phyloP scores from a whole-genome alignment of 2,329 filamentous ascomycete genomes.

The Verticillium dahliae region DNA sequence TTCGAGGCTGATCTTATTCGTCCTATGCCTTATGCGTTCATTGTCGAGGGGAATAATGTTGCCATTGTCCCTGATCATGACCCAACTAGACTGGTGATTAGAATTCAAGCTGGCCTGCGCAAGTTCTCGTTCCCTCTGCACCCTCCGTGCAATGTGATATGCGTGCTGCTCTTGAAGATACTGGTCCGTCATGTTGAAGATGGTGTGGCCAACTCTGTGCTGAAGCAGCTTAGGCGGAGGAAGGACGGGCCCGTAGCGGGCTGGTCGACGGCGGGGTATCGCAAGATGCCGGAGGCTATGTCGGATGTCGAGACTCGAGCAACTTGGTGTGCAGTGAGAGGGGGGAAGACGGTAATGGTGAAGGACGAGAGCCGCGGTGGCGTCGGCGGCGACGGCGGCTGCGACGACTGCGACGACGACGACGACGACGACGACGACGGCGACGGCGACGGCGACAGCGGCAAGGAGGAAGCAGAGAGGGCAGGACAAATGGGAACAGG shows the following conservation, averaged over 20 bases:
- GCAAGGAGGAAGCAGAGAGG: not conserved
- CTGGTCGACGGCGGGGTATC: conserved; percentile 7
- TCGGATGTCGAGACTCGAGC: not conserved
- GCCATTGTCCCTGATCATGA: conserved; percentile 72
- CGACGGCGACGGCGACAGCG: not conserved
- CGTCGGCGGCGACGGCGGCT: not conserved
- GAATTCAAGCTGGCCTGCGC: conserved; percentile 27
- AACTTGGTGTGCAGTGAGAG: conserved; percentile 3
- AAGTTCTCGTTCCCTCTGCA: conserved; percentile 20
- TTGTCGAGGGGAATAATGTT: conserved; percentile 79
- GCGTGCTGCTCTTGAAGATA: conserved; percentile 35
- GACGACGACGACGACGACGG: not conserved
- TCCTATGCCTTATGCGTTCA: conserved; percentile 76
- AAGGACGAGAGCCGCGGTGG: not conserved
- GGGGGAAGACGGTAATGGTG: not conserved
- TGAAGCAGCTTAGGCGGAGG: conserved; percentile 5
- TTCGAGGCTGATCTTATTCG: conserved; percentile 70
- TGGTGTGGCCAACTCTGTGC: conserved; percentile 1
- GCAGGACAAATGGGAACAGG: conserved; percentile 8
- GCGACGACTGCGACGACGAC: no score
- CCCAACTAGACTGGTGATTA: conserved; percentile 65
- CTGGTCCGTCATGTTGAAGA: conserved; percentile 33
- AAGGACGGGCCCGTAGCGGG: not conserved
- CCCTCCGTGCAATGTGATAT: conserved; percentile 32
- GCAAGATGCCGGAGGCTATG: conserved; percentile 7